Evolutionary conservation across 176 grass and related monocot genomes (phyloP), one percentile per base, ranked within the genome.

Genomic region (Cenchrus fungigraminus): DNA sequence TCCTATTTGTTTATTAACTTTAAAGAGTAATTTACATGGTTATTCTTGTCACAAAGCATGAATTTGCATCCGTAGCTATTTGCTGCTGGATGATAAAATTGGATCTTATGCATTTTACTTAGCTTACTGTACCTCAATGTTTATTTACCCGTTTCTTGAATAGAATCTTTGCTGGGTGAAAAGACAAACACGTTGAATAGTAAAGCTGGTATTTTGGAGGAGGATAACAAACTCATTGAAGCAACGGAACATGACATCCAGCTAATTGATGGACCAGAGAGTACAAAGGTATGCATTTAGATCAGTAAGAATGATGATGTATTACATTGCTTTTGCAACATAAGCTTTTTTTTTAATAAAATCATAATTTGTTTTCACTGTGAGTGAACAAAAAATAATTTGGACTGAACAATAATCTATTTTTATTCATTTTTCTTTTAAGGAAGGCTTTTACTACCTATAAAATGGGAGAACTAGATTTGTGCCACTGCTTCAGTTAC

Each of bases 121-220:
- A 44, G 15, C 84, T 10, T 85, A 73, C 32, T 55, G 16, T 64
- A 20, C 12, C 15, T 19, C 5, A 32, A n/a, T 67, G 10, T 45
- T 50, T 84, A 71, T 14, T 57, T 67, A 52, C 75, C 25, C 8
- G 20, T 79, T 74, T 25, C 16, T 47, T 60, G 16, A 62, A 32
- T 60, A 98, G 95, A 95, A 88, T 88, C 65, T 79, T 66, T 87
- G 67, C 71, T 95, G 81, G 89, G 84, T 63, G 89, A 90, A 80
- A 95, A 76, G 65, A 73, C 72, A 19, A 83, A 87, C 68, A 65
- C 46, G 16, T 82, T 89, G 62, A 87, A 77, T 55, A 89, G 81
- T 50, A 98, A 88, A 77, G 57, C 31, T 56, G 78, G 53, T 62
- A 76, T 64, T 79, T 67, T 93, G 65, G 92, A 95, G 62, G 82